Conservation (phyloP, 805 yeast species). For the Starmerella apicola region DNA sequence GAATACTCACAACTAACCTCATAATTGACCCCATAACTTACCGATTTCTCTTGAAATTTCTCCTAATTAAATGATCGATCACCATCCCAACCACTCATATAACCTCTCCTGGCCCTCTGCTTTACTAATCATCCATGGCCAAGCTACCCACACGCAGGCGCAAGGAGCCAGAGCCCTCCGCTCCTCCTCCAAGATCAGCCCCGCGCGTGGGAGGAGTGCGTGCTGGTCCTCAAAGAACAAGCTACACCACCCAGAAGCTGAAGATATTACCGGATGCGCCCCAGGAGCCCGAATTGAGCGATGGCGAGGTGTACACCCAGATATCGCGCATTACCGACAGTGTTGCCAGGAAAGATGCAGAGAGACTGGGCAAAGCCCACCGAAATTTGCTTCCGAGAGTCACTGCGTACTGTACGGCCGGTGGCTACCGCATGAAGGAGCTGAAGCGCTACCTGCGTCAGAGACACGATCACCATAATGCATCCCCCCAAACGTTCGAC, state of each 20-base stretch:
- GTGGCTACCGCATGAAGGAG: constrained; percentile 81
- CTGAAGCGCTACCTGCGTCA: constrained; percentile 75
- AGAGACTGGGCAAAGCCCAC: constrained; percentile 75
- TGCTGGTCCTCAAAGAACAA: constrained; percentile 49
- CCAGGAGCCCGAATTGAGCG: constrained; percentile 35
- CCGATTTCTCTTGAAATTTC: no score
- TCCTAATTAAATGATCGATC: no score
- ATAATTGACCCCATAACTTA: no score
- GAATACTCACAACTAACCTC: no score
- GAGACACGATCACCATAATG: constrained; percentile 37
- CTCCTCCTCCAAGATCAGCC: not conserved
- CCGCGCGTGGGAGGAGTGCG: constrained; percentile 18
- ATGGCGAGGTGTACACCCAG: constrained; percentile 62
- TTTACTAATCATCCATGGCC: not conserved
- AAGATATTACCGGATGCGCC: constrained; percentile 81
- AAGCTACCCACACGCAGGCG: not conserved
- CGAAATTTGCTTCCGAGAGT: constrained; percentile 80
- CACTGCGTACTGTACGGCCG: constrained; percentile 92
- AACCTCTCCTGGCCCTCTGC: no score
- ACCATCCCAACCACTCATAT: no score
- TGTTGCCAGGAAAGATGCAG: constrained; percentile 88
- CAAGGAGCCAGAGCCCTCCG: not conserved
- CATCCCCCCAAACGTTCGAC: constrained; percentile 81
- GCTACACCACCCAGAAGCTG: constrained; percentile 77
- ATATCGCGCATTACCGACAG: constrained; percentile 72